These are phyloP conservation scores for Cordyceps farinosa DNA, from an alignment of 2,329 filamentous ascomycete species.

Conservation along the genomic window DNA sequence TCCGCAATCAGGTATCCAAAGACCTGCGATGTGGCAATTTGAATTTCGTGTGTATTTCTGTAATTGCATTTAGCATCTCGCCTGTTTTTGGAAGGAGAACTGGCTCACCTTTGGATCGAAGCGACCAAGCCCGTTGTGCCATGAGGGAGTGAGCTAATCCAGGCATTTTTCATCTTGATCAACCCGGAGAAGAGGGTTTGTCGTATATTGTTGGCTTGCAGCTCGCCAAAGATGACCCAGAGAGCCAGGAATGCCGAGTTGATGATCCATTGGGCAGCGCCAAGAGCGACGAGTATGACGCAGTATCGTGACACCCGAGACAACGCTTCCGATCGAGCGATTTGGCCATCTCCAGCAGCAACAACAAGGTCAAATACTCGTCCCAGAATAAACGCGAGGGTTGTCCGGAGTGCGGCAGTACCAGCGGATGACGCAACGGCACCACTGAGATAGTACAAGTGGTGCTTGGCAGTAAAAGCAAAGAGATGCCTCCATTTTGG, in stretches of 20 bases:
- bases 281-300: constrained; percentile 60
- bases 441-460: constrained; percentile 51
- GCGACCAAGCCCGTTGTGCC: constrained; percentile 70
- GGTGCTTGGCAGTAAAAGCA: constrained; percentile 62
- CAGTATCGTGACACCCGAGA: constrained; percentile 56
- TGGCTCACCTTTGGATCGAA: constrained; percentile 66
- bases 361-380: constrained; percentile 70
- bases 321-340: constrained; percentile 50
- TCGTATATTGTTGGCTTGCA: constrained; percentile 67
- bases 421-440: constrained; percentile 55
- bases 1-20: constrained; percentile 68
- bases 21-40: constrained; percentile 74
- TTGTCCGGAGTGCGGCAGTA: constrained; percentile 61
- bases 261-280: constrained; percentile 61
- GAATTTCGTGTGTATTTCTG: constrained; percentile 79
- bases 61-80: not conserved
- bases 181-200: constrained; percentile 63
- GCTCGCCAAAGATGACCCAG: constrained; percentile 77
- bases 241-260: constrained; percentile 63
- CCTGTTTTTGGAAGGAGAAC: not conserved
- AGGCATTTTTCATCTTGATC: constrained; percentile 69
- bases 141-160: constrained; percentile 73
- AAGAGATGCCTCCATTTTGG: constrained; percentile 55
- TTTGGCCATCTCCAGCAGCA: constrained; percentile 55
- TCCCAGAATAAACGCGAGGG: constrained; percentile 68